Evolutionary conservation across 2,329 filamentous ascomycete genomes (phyloP).

Genomic region (Emergomyces pasteurianus): DNA sequence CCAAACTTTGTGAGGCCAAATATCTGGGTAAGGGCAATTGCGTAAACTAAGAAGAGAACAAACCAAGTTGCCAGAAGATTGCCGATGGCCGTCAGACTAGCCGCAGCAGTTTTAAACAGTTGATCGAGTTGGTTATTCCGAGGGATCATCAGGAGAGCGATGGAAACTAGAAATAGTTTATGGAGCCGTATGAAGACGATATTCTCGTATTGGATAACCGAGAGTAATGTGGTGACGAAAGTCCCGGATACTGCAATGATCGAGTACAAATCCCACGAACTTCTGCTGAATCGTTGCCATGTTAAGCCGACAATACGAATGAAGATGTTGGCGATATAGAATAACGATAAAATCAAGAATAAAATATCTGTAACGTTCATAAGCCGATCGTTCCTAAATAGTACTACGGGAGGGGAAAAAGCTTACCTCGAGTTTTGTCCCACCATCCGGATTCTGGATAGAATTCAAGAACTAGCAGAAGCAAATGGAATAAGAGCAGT

Average conservation of each 20-base stretch:
- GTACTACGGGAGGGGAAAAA: background rate
- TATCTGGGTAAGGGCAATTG: conserved; percentile 89
- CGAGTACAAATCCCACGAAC: conserved; percentile 92
- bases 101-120: conserved; percentile 95
- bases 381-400: background rate
- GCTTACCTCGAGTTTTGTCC: conserved; percentile 51
- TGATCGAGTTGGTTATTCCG: conserved; percentile 95
- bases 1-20: conserved; percentile 92
- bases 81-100: conserved; percentile 77
- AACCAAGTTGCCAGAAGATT: conserved; percentile 96
- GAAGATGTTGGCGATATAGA: conserved; percentile 71
- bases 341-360: conserved; percentile 68
- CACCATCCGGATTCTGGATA: conserved; percentile 62
- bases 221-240: conserved; percentile 68
- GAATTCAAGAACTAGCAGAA: conserved; percentile 76
- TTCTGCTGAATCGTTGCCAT: conserved; percentile 82
- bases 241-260: conserved; percentile 67
- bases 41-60: conserved; percentile 89
- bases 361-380: conserved; percentile 44
- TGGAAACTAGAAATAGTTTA: conserved; percentile 86
- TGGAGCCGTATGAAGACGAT: conserved; percentile 67
- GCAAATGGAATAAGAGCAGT: conserved; percentile 68
- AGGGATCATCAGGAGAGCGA: conserved; percentile 82
- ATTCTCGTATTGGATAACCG: conserved; percentile 47
- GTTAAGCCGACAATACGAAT: conserved; percentile 80